Evolutionary conservation across 2,329 filamentous ascomycete species (phyloP), one percentile per base, ranked within the genome.

Genomic region (Corynespora cassiicola): DNA sequence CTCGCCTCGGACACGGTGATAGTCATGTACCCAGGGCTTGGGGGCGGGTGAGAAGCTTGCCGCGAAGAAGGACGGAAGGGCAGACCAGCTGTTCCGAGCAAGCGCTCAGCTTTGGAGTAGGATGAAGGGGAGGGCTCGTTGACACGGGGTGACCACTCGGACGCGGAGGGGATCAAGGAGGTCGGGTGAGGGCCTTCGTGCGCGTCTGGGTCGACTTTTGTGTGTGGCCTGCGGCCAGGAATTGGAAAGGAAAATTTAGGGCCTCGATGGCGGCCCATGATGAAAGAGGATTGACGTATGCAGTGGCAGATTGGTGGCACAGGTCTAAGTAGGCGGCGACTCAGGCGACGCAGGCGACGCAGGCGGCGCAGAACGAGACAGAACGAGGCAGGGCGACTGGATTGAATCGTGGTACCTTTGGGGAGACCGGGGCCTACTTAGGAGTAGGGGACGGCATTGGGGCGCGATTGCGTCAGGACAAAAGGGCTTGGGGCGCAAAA

Each of bases 191-290:
- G 31, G 33, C 45, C 43, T 38, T 47, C 42, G 36, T 36, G 18
- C 7, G 34, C 32, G 39, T 55, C 31, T 31, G 53, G 38, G 34
- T 58, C 50, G 18, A 30, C 23, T 31, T 56, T 58, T 26, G 39
- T 35, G 34, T 52, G 55, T 30, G 51, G 45, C 30, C 50, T 59
- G 31, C 62, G 61, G 16, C 65, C 61, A 14, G 65, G 65, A 10
- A 68, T 42, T 24, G 65, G 59, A 54, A 70, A 70, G 49, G 61
- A 66, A 50, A 69, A 68, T 45, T 64, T 65, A 25, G 56, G 47
- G n/a, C 49, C 52, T 27, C 48, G 54, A 39, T 45, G 33, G 22
- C 54, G 56, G 33, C 52, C 63, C 65, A 67, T 66, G 43, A 24
- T 58, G 54, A 24, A 27, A 39, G 36, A 37, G 20, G 39, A 19